These are phyloP conservation scores for Eragrostis tef DNA, from an alignment of 202 grass and related monocot species.

Conservation along the genomic window DNA sequence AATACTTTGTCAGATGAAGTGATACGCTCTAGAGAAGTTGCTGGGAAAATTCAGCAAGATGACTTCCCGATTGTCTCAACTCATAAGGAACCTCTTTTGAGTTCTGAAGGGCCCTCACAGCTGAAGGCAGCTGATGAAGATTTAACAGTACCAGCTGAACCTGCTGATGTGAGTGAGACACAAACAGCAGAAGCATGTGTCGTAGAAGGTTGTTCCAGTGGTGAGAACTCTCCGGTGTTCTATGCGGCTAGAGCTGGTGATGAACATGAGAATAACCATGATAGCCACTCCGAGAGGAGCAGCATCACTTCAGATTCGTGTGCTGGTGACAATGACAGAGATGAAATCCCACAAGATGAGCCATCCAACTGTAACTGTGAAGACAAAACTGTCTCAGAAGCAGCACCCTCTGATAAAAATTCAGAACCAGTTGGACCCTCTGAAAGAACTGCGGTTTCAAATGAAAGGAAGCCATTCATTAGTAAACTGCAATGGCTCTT, in stretches of 20 bases:
- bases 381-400: conserved; percentile 42
- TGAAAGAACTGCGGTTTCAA: conserved; percentile 41
- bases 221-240: conserved; percentile 67
- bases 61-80: conserved; percentile 38
- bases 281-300: conserved; percentile 71
- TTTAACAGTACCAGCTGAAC: conserved; percentile 35
- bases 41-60: conserved; percentile 51
- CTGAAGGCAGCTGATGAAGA: conserved; percentile 35
- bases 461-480: conserved; percentile 63
- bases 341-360: conserved; percentile 48
- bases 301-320: conserved; percentile 75
- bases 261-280: conserved; percentile 53
- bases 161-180: conserved; percentile 13
- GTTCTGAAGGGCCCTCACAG: conserved; percentile 38
- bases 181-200: conserved; percentile 26
- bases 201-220: conserved; percentile 55
- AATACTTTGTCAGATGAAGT: conserved; percentile 50
- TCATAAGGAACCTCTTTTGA: conserved; percentile 34
- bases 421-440: conserved; percentile 41
- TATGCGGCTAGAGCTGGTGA: conserved; percentile 49
- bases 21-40: conserved; percentile 36
- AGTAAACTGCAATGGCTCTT: conserved; percentile 82
- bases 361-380: conserved; percentile 39
- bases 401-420: conserved; percentile 13
- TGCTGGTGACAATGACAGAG: conserved; percentile 54